A percentile compares a stretch with the other conserved stretches of the same genome.
phyloP scores from a whole-genome alignment of 495 filamentous ascomycete species.

The Penicillium herquei region DNA sequence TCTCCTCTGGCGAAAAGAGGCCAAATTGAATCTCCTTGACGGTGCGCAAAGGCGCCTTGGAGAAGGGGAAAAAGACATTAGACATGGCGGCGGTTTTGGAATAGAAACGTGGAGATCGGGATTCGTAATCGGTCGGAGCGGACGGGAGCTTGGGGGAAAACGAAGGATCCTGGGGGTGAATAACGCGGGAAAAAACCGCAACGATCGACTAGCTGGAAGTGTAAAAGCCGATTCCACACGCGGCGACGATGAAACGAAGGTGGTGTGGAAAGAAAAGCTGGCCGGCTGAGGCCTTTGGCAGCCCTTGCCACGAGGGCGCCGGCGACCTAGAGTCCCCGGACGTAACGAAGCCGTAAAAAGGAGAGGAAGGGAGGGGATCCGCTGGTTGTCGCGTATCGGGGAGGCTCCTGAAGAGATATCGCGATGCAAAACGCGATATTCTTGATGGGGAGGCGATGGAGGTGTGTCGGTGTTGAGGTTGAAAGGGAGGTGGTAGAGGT shows the following conservation, averaged over 20 bases:
- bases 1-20: constrained; percentile 92
- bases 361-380: constrained; percentile 25
- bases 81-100: constrained; percentile 65
- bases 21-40: constrained; percentile 99
- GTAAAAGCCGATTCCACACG: constrained; percentile 17
- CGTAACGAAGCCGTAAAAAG: constrained; percentile 40
- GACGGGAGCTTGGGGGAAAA: constrained; percentile 13
- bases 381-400: constrained; percentile 23
- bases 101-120: constrained; percentile 13
- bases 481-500: constrained; percentile 44
- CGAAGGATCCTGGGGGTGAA: constrained; percentile 12
- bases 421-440: constrained; percentile 46
- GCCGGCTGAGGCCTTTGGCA: constrained; percentile 51
- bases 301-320: constrained; percentile 56
- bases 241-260: constrained; percentile 38
- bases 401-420: constrained; percentile 33
- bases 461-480: constrained; percentile 35
- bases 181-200: constrained; percentile 25
- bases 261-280: constrained; percentile 37
- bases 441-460: constrained; percentile 33
- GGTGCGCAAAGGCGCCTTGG: constrained; percentile 90
- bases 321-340: constrained; percentile 43
- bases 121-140: constrained; percentile 10
- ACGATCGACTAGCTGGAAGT: constrained; percentile 15
- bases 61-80: constrained; percentile 87